Base-by-base conservation (phyloP, 129 eudicot genomes). In the Sambucus nigra region DNA sequence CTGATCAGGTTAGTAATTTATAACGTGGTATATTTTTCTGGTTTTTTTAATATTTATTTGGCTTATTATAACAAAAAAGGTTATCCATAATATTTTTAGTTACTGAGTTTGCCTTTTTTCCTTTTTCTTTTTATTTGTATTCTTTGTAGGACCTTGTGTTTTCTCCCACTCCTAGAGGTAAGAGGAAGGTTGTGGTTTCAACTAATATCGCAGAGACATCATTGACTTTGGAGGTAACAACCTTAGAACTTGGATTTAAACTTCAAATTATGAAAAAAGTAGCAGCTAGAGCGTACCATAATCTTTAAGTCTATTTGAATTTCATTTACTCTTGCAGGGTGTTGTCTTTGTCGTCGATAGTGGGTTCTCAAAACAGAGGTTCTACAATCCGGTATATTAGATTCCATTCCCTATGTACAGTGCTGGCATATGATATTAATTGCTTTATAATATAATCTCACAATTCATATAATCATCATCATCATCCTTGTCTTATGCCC, bases 181-280 rank as follows among this genome's bases (percentile, higher is more conserved):
- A 92, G 73, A 75, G 99, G 68, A 92, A 92, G 68, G 99, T 86
- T 58, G 80, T 92, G 54, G 69, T 92, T 51, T 92, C 99, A 68
- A 92, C 99, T 64, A 92, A 92, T 71, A 86, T 92, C 68, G 99
- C 99, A 1, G 99, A 92, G 70, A 92, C 99, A 47, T 92, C 99
- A 33, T 70, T 92, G 51, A 92, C 96, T 24, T 67, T 92, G 69
- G 96, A 92, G 99, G 99, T 86, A 77, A 53, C 27, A 27, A 12
- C 17, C 32, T 55, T 39, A 48, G 3, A 24, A 48, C 16, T 65
- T 64, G 32, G 45, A 45, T n/a, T 38, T 33, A 55, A 58, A 40
- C 19, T 39, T 5, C 12, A 13, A 20, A 15, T 16, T 47, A 17
- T 2, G 12, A 25, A 11, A 19, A 14, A 3, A 38, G 48, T 24